Evolutionary conservation across 352 stramenopile species (phyloP).

Genomic region (Elongisporangium undulatum): DNA sequence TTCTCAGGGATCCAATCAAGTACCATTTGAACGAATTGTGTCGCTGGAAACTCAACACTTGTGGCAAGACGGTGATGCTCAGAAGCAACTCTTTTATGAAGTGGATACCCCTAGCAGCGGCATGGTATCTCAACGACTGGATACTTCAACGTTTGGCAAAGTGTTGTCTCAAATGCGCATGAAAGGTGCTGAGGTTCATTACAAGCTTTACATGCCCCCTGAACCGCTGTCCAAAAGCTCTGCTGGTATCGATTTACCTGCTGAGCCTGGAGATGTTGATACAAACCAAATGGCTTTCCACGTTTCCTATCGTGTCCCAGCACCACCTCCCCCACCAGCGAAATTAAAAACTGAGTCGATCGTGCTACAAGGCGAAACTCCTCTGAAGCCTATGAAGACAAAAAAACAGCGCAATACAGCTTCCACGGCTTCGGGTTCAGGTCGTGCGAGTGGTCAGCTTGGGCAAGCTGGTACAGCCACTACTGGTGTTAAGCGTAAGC

Average conservation of each 20-base stretch:
- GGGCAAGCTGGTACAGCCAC: constrained; percentile 1
- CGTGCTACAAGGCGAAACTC: constrained; percentile 12
- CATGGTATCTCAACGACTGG: neutral
- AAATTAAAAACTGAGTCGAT: constrained; percentile 26
- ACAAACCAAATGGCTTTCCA: constrained; percentile 47
- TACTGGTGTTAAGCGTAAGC: constrained; percentile 60
- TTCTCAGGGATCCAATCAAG: neutral
- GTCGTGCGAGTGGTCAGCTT: constrained; percentile 4
- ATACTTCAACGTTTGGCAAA: constrained; percentile 21
- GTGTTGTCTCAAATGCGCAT: constrained; percentile 44
- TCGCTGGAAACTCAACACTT: constrained; percentile 21
- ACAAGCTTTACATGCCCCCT: constrained; percentile 49
- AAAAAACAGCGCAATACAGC: constrained; percentile 52
- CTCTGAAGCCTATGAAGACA: constrained; percentile 35
- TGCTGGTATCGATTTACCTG: constrained; percentile 10
- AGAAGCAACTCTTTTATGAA: constrained; percentile 35
- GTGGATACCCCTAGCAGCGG: neutral
- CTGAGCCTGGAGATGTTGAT: constrained; percentile 18
- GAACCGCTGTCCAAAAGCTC: constrained; percentile 12
- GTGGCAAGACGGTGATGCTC: constrained; percentile 43
- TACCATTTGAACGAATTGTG: constrained; percentile 34
- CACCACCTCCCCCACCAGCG: constrained; percentile 24
- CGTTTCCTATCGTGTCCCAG: constrained; percentile 65
- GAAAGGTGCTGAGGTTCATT: constrained; percentile 52
- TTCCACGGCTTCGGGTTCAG: constrained; percentile 10